Evolutionary conservation across 2,329 filamentous ascomycete genomes (phyloP).

Genomic region (Talaromyces sp.): DNA sequence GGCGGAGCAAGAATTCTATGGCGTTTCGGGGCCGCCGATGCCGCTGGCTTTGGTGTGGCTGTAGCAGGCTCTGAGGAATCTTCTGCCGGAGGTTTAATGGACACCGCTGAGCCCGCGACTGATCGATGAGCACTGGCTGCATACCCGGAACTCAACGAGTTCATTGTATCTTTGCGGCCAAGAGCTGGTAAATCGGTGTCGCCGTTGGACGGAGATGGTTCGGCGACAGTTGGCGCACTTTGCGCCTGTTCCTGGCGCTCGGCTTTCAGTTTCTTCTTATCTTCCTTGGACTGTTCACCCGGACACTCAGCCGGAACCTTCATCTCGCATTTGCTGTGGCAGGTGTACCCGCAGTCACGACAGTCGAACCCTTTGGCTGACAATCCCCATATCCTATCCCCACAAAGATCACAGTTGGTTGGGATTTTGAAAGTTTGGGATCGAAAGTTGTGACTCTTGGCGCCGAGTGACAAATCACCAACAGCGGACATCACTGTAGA

Average conservation of each 20-base stretch:
- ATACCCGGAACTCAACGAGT: constrained; percentile 82
- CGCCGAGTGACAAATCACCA: constrained; percentile 85
- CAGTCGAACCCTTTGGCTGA: constrained; percentile 97
- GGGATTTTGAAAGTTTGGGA: constrained; percentile 99
- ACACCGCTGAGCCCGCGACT: constrained; percentile 53
- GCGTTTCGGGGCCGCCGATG: constrained; percentile 38
- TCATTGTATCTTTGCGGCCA: constrained; percentile 80
- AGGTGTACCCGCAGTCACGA: constrained; percentile 93
- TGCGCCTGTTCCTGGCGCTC: constrained; percentile 77
- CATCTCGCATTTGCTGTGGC: constrained; percentile 98
- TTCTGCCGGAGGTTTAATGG: constrained; percentile 39
- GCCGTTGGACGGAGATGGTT: constrained; percentile 27
- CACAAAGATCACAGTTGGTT: constrained; percentile 95
- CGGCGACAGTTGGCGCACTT: constrained; percentile 35
- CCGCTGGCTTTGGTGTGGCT: constrained; percentile 25
- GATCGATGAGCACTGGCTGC: constrained; percentile 72
- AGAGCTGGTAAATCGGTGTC: constrained; percentile 55
- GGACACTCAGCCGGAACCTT: constrained; percentile 96
- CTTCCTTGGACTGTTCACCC: constrained; percentile 87
- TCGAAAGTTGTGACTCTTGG: constrained; percentile 96
- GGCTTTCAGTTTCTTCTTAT: constrained; percentile 86
- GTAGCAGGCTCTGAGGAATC: constrained; percentile 36
- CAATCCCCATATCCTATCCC: constrained; percentile 93
- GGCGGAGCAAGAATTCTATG: constrained; percentile 82
- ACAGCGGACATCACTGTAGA: constrained; percentile 86